Conservation (phyloP, 352 stramenopile species). For the Phytophthora pini region DNA sequence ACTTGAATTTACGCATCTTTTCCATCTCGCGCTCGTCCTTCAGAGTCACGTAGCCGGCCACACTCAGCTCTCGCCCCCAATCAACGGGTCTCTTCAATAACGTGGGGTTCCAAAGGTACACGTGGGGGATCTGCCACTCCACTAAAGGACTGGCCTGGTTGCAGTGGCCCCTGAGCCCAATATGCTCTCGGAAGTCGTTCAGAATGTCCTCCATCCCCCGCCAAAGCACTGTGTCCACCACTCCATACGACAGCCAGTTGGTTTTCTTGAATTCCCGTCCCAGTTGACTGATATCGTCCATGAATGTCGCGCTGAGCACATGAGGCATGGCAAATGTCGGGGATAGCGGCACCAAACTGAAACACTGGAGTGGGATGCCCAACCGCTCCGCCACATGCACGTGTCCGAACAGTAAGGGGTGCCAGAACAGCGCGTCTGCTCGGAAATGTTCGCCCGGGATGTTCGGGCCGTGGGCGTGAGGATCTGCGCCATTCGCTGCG, state of each 20-base stretch:
- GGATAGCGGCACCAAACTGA: slow-evolving; percentile 43
- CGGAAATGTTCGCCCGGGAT: slow-evolving; percentile 47
- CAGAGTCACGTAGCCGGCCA: slow-evolving; percentile 48
- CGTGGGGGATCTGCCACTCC: slow-evolving; percentile 52
- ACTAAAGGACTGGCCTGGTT: slow-evolving; percentile 41
- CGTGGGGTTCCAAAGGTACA: slow-evolving; percentile 51
- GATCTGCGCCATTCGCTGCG: slow-evolving; percentile 33
- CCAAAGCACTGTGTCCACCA: slow-evolving; percentile 49
- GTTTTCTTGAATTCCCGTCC: slow-evolving; percentile 38
- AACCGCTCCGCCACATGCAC: slow-evolving; percentile 49
- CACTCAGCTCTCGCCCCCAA: slow-evolving; percentile 48
- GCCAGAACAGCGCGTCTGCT: slow-evolving; percentile 49
- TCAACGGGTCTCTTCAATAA: slow-evolving; percentile 46
- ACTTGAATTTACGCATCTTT: slow-evolving; percentile 39
- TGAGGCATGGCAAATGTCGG: slow-evolving; percentile 57
- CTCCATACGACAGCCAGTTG: slow-evolving; percentile 51
- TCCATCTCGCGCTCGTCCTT: slow-evolving; percentile 37
- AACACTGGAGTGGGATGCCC: slow-evolving; percentile 53
- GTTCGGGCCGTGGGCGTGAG: slow-evolving; percentile 30
- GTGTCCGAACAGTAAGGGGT: slow-evolving; percentile 50
- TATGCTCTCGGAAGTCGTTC: slow-evolving; percentile 46
- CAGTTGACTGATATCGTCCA: slow-evolving; percentile 33
- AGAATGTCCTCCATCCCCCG: slow-evolving; percentile 38
- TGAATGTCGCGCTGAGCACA: slow-evolving; percentile 41
- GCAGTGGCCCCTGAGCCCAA: slow-evolving; percentile 38